These are phyloP conservation scores for Aspergillus sojae DNA, from an alignment of 2,329 filamentous ascomycete genomes.

Conservation along the genomic window DNA sequence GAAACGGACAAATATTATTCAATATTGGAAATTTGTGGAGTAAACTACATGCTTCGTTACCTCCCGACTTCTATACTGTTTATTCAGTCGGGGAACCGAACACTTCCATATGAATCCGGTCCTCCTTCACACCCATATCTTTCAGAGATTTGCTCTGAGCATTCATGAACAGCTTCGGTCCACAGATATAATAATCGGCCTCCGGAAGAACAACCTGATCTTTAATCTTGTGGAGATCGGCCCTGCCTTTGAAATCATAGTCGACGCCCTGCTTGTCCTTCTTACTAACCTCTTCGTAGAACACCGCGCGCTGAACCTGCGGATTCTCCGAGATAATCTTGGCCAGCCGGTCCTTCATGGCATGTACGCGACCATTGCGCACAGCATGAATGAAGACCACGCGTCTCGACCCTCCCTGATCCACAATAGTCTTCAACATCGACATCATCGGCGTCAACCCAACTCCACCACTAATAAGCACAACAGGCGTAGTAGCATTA, in stretches of 20 bases:
- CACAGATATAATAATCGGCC: conserved; percentile 72
- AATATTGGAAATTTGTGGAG: background rate
- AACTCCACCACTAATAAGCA: conserved; percentile 64
- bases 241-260: conserved; percentile 61
- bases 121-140: conserved; percentile 22
- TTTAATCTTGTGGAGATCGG: conserved; percentile 60
- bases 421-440: conserved; percentile 59
- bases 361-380: conserved; percentile 48
- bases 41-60: background rate
- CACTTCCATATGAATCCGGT: conserved; percentile 31
- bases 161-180: conserved; percentile 70
- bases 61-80: background rate
- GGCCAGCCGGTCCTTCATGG: conserved; percentile 55
- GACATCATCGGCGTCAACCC: conserved; percentile 63
- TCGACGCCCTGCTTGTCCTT: conserved; percentile 55
- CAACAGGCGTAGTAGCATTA: conserved; percentile 53
- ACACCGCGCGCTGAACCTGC: conserved; percentile 58
- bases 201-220: conserved; percentile 57
- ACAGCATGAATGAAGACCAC: conserved; percentile 64
- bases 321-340: conserved; percentile 58
- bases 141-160: conserved; percentile 24
- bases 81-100: conserved; percentile 22
- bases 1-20: background rate
- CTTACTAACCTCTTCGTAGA: conserved; percentile 56
- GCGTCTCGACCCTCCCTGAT: conserved; percentile 48